Evolutionary conservation across 2,329 filamentous ascomycete genomes (phyloP), one percentile per base, ranked within the genome.

Genomic region (Fusarium sacchari): DNA sequence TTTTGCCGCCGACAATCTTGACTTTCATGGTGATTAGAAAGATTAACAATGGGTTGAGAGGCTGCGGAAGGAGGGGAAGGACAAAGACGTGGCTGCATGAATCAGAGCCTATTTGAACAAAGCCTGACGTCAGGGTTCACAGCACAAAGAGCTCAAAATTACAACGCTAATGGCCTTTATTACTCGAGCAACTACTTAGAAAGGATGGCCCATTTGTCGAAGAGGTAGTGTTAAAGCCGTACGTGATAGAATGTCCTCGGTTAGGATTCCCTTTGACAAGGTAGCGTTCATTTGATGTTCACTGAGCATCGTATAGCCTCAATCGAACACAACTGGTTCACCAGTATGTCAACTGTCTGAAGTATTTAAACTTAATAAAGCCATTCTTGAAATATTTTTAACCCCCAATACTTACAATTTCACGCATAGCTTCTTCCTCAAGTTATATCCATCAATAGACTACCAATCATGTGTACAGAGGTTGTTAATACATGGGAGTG

Each of bases 331-430:
- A 6, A 10, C 0, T 12, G 1, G 30, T 13, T 20, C 10, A 7
- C 6, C 5, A 47, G 5, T 12, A 3, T n/a, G 14, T 17, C 4
- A 18, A 6, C 3, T 15, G 6, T 14, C 6, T 4, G 4, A 12
- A 17, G 1, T 30, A n/a, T n/a, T 17, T 6, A 17, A 9, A 9
- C 28, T 9, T 9, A 17, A n/a, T 6, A 12, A 9, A 0, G 1
- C 0, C 0, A n/a, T n/a, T n/a, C 13, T 13, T 3, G 0, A n/a
- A 3, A 32, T 10, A 32, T n/a, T 49, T 49, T 0, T 6, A 50
- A 18, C 6, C 7, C 18, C 7, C 5, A 13, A 18, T 12, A 17
- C 5, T 13, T 3, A 6, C 2, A 3, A 17, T 26, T 7, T 7
- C 15, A n/a, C 46, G 0, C 10, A n/a, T 13, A 5, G 0, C 6